phyloP scores from a whole-genome alignment of 257 asterid species.

The Leptodermis oblonga region DNA sequence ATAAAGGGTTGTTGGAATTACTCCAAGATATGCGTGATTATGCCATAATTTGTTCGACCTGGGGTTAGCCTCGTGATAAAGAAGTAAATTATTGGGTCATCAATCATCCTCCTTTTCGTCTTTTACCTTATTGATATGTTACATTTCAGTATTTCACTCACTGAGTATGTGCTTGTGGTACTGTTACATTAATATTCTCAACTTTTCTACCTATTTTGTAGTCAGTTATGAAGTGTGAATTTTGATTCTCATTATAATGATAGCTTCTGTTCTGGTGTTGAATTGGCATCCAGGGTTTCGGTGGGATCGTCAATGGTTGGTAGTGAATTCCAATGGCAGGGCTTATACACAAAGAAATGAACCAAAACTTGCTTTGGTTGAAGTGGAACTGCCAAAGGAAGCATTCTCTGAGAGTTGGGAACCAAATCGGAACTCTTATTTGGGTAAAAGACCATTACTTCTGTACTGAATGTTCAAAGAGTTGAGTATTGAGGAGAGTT shows the following conservation, averaged over 20 bases:
- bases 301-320: slow-evolving; percentile 78
- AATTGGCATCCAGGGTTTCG: slow-evolving; percentile 48
- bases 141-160: no score
- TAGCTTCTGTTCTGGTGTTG: no score
- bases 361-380: slow-evolving; percentile 66
- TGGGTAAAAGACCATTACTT: slow-evolving; percentile 37
- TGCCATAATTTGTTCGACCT: no score
- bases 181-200: no score
- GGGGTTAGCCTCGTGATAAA: no score
- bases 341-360: slow-evolving; percentile 67
- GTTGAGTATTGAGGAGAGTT: not conserved
- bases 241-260: no score
- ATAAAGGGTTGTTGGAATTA: not conserved
- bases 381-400: slow-evolving; percentile 51
- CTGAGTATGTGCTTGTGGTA: no score
- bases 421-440: slow-evolving; percentile 44
- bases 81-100: no score
- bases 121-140: no score
- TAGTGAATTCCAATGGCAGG: slow-evolving; percentile 66
- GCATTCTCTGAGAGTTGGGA: slow-evolving; percentile 54
- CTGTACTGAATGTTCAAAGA: not conserved
- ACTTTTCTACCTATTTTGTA: no score
- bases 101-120: no score
- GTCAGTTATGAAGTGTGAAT: no score
- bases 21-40: not conserved